Base-by-base conservation (phyloP, 495 filamentous ascomycete genomes). In the Podospora didyma region DNA sequence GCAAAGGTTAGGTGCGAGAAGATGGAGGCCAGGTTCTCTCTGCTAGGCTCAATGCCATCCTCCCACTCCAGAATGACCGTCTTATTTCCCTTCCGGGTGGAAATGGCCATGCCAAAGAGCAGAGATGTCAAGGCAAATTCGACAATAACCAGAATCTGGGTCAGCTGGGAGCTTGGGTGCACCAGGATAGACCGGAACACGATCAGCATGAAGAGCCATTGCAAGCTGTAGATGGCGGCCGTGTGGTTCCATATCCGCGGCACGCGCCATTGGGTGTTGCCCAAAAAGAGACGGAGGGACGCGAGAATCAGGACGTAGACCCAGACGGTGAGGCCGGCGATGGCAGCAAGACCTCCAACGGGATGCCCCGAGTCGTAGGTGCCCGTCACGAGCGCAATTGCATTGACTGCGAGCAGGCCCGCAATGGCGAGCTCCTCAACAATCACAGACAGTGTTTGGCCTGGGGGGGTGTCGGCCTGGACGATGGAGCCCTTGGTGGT, bases 231-330 rank as follows among this genome's bases (percentile, higher is more conserved):
- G n/a, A 97, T 79, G 46, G 79, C 73, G 7, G 91, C 86, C 0
- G 95, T 97, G 70, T 99, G 94, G 60, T 91, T 90, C 95, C 95
- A 99, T 10, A 97, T 71, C 41, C 82, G 79, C 16, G 88, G 87
- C 22, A 92, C 80, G 35, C 79, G 75, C 62, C 85, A 85, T 60
- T 82, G 80, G 31, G 82, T 80, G 57, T 83, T 85, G 17, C 87
- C 86, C 53, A 91, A 78, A 26, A 89, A 75, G 49, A 97, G 75
- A 14, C 94, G 86, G 7, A 89, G 69, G 24, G 83, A 79, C 6
- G 85, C 85, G 56, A 99, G 80, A 24, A 87, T 75, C 42, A 95
- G 73, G 47, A 93, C 84, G 66, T 97, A 99, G 26, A 79, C 72
- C 94, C 94, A 96, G 34, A 82, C 83, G 14, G 80, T 68, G 28